Evolutionary conservation across 768 basidiomycete genomes (phyloP).

Genomic region (Tephrocybe sp.): DNA sequence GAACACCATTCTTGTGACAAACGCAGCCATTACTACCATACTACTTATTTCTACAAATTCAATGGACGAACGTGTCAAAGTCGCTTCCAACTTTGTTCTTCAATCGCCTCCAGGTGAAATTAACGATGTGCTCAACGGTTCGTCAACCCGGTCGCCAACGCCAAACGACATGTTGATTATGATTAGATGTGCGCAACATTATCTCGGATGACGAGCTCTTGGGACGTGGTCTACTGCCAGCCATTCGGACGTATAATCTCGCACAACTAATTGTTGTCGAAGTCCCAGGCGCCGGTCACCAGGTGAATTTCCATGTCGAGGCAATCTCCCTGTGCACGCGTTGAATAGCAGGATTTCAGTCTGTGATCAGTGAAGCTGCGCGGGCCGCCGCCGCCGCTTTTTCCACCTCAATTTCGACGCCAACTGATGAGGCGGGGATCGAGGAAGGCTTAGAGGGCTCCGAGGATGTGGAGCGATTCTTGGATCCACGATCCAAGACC

Average conservation of each 20-base stretch:
- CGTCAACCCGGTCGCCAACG: slow-evolving; percentile 16
- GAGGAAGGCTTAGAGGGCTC: slow-evolving; percentile 23
- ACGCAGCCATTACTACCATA: too few relatives aligned
- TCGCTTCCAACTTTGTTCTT: slow-evolving; percentile 76
- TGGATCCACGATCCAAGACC: slow-evolving; percentile 79
- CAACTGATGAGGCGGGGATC: neutral
- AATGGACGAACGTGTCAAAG: slow-evolving; percentile 73
- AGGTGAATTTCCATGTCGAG: slow-evolving; percentile 46
- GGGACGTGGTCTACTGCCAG: slow-evolving; percentile 74
- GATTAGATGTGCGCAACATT: slow-evolving; percentile 84
- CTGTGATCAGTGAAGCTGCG: slow-evolving; percentile 78
- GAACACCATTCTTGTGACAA: too few relatives aligned
- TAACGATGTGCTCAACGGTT: slow-evolving; percentile 93
- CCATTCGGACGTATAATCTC: slow-evolving; percentile 82
- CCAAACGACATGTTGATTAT: neutral
- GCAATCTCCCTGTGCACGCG: neutral
- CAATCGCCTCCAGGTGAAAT: slow-evolving; percentile 96
- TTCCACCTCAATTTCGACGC: neutral
- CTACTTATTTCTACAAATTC: too few relatives aligned
- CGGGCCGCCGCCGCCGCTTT: slow-evolving; percentile 35
- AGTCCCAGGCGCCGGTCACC: slow-evolving; percentile 73
- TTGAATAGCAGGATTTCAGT: slow-evolving; percentile 40
- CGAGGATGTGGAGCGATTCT: slow-evolving; percentile 64
- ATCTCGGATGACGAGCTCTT: slow-evolving; percentile 86
- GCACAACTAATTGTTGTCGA: slow-evolving; percentile 87